These are phyloP conservation scores for Yarrowia sp. DNA, from an alignment of 805 yeast genomes.

Conservation along the genomic window DNA sequence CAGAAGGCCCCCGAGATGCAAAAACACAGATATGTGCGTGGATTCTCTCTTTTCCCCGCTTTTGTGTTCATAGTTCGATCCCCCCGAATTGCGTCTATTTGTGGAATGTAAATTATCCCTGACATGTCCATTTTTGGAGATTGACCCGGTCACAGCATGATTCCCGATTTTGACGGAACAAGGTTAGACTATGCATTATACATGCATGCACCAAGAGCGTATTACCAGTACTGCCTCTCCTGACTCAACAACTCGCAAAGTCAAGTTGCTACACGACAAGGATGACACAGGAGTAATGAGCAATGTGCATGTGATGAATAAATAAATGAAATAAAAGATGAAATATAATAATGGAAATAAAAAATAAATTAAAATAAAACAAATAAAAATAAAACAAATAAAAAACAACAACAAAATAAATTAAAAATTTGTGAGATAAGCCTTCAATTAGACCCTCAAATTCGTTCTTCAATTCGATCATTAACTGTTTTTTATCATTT, in stretches of 20 bases:
- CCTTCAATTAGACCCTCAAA: too few species aligned
- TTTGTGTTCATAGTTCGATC: too few species aligned
- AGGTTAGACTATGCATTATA: neutral
- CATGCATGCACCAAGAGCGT: neutral
- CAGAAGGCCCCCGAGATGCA: too few species aligned
- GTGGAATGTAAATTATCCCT: neutral
- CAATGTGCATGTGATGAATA: constrained; percentile 8
- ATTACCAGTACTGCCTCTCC: neutral
- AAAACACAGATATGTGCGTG: too few species aligned
- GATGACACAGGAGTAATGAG: neutral
- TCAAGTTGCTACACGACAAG: constrained; percentile 12
- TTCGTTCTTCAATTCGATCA: too few species aligned
- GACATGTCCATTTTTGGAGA: constrained; percentile 2
- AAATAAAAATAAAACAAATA: too few species aligned
- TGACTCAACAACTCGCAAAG: constrained; percentile 31
- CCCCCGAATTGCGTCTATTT: too few species aligned
- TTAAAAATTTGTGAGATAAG: too few species aligned
- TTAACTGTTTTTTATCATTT: too few species aligned
- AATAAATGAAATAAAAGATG: neutral
- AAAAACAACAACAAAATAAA: too few species aligned
- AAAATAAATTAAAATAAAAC: too few species aligned
- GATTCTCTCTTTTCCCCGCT: too few species aligned
- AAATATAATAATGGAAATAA: neutral
- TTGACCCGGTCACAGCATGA: neutral
- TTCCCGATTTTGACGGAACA: neutral